A percentile compares a stretch with the other conserved stretches of the same genome.
These are phyloP conservation scores for Triticum aestivum DNA, from an alignment of 176 grass and related monocot genomes.

Conservation along the genomic window IWGSC_CS_RefSeq_v2.1 NC_057808.1:113381905-113382404, in stretches of 20 bases:
- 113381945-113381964: slow-evolving; percentile 53
- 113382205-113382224: slow-evolving; percentile 53
- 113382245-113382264: slow-evolving; percentile 57
- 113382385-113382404: slow-evolving; percentile 73
- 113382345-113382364: slow-evolving; percentile 67
- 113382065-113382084: slow-evolving; percentile 62
- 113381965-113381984: slow-evolving; percentile 30
- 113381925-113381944: slow-evolving; percentile 35
- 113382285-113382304: neutral
- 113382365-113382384: slow-evolving; percentile 65
- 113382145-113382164: slow-evolving; percentile 34
- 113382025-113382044: slow-evolving; percentile 44
- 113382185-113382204: slow-evolving; percentile 76
- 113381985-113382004: slow-evolving; percentile 37
- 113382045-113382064: slow-evolving; percentile 41
- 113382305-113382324: neutral
- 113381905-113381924: slow-evolving; percentile 20
- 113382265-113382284: slow-evolving; percentile 43
- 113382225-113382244: slow-evolving; percentile 61
- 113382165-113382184: slow-evolving; percentile 66
- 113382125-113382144: slow-evolving; percentile 40
- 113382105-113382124: slow-evolving; percentile 34
- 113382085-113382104: slow-evolving; percentile 49
- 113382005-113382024: slow-evolving; percentile 40
- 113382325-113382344: slow-evolving; percentile 15